phyloP scores from a whole-genome alignment of 2,329 filamentous ascomycete species.

The Whalleya microplaca region DNA sequence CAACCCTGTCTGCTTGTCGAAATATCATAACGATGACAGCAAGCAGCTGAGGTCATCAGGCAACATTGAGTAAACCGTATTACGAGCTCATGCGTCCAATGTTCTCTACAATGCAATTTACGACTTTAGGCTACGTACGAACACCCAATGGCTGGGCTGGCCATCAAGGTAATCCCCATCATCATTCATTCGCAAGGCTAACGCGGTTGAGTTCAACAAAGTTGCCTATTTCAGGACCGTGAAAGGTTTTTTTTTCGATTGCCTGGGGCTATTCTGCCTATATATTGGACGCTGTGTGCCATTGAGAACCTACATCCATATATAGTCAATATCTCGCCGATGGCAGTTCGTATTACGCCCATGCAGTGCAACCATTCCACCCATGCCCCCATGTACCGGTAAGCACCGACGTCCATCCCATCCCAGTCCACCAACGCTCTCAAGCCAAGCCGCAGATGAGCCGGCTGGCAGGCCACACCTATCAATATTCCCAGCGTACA shows the following conservation, averaged over 20 bases:
- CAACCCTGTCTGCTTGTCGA: too few relatives aligned
- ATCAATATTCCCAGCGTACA: not conserved
- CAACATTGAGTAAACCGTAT: too few relatives aligned
- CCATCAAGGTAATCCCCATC: too few relatives aligned
- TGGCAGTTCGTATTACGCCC: slow-evolving; percentile 18
- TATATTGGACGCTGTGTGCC: not conserved
- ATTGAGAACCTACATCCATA: not conserved
- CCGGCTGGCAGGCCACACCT: too few relatives aligned
- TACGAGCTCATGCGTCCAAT: not conserved
- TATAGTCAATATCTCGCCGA: not conserved
- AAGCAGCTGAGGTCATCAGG: too few relatives aligned
- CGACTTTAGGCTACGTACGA: too few relatives aligned
- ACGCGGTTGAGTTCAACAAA: not conserved
- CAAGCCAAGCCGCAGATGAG: too few relatives aligned
- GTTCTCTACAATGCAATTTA: too few relatives aligned
- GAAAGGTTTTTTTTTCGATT: too few relatives aligned
- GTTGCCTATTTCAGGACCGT: not conserved
- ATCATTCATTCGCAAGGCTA: not conserved
- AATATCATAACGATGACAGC: too few relatives aligned
- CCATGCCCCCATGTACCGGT: slow-evolving; percentile 1
- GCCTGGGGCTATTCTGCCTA: not conserved
- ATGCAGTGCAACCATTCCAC: slow-evolving; percentile 16
- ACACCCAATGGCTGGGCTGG: too few relatives aligned
- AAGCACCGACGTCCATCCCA: not conserved
- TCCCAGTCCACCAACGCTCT: not conserved